Percentiles rank a stretch among this genome's conserved stretches.
Evolutionary conservation across 495 filamentous ascomycete species (phyloP).

Genomic region (Aspergillus cristatus): DNA sequence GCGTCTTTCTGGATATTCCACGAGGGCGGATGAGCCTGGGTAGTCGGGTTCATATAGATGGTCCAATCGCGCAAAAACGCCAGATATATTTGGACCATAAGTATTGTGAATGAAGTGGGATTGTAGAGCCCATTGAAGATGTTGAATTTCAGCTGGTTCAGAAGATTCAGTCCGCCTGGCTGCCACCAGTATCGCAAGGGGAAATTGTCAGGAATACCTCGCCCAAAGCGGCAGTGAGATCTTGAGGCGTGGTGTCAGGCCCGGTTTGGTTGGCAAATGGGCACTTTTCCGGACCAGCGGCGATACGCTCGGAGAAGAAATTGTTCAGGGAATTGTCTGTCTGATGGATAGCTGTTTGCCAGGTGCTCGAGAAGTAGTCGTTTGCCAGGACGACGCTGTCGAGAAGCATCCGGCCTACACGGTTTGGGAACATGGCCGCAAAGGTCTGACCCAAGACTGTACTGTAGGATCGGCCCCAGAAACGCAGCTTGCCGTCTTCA

Average conservation of each 20-base stretch:
- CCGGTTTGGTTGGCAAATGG: not conserved
- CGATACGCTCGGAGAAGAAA: not conserved
- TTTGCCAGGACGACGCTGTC: slow-evolving; percentile 33
- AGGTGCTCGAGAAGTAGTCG: slow-evolving; percentile 21
- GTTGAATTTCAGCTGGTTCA: slow-evolving; percentile 13
- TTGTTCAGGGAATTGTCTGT: not conserved
- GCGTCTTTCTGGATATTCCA: not conserved
- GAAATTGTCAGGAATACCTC: no score
- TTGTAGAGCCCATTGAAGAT: slow-evolving; percentile 16
- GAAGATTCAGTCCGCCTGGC: slow-evolving; percentile 16
- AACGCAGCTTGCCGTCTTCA: slow-evolving; percentile 35
- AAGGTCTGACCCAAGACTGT: slow-evolving; percentile 31
- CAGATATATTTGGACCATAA: no score
- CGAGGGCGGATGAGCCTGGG: not conserved
- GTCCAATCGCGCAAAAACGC: no score
- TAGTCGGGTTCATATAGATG: not conserved
- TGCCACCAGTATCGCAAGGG: no score
- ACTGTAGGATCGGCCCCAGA: slow-evolving; percentile 41
- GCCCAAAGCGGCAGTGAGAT: not conserved
- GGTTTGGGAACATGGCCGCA: slow-evolving; percentile 37
- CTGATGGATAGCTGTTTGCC: not conserved
- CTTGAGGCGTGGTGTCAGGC: not conserved
- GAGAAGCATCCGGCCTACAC: slow-evolving; percentile 30
- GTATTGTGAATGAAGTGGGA: slow-evolving; percentile 7
- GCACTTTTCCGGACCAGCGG: not conserved